Conservation (phyloP, 140 eudicot species). For the Eryngium alpinum region DNA sequence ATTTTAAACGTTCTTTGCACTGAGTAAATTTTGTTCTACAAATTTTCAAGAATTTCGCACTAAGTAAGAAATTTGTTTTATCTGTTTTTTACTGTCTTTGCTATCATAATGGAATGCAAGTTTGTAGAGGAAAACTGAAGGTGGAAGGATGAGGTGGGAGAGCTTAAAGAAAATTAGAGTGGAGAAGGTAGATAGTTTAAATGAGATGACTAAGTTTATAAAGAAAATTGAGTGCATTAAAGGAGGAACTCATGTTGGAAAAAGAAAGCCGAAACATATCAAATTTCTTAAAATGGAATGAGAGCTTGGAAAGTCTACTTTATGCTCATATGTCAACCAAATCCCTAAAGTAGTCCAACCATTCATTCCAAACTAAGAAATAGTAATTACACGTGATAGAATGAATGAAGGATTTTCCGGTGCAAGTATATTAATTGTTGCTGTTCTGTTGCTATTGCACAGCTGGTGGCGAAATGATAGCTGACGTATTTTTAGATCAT, state of each 20-base stretch:
- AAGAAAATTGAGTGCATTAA: too few relatives aligned
- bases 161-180: not conserved
- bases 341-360: not conserved
- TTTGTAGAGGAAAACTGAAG: not conserved
- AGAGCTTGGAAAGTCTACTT: not conserved
- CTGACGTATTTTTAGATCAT: slow-evolving; percentile 86
- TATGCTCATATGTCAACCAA: not conserved
- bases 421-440: not conserved
- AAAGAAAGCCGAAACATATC: too few relatives aligned
- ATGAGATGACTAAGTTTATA: not conserved
- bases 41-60: not conserved
- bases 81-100: not conserved
- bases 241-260: too few relatives aligned
- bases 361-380: not conserved
- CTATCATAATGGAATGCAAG: not conserved
- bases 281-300: not conserved
- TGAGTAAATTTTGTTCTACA: too few relatives aligned
- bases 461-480: slow-evolving; percentile 99
- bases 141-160: not conserved
- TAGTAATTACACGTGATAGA: not conserved
- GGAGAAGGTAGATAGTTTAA: not conserved
- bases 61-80: not conserved
- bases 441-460: not conserved
- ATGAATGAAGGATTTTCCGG: not conserved
- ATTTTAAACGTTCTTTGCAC: not conserved